phyloP scores from a whole-genome alignment of 108 stramenopile genomes.

The Conticribra guillardii region DNA sequence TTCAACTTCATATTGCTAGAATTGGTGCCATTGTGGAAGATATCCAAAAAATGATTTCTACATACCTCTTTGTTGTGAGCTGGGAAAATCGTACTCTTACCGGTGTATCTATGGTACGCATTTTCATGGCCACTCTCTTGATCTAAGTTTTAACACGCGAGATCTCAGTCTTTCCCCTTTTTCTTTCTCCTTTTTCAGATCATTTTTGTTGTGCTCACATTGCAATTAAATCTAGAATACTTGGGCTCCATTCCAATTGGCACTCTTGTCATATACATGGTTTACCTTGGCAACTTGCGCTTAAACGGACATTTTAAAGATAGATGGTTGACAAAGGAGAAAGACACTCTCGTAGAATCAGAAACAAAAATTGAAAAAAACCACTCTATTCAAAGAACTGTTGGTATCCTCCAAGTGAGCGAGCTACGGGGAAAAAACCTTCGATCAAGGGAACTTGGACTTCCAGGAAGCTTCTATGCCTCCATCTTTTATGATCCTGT shows the following conservation, averaged over 20 bases:
- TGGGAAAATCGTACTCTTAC: slow-evolving; percentile 79
- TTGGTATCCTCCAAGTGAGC: slow-evolving; percentile 56
- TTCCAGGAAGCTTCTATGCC: slow-evolving; percentile 75
- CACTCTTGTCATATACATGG: slow-evolving; percentile 55
- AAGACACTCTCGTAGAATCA: slow-evolving; percentile 57
- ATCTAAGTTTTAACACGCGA: not conserved
- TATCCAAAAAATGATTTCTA: slow-evolving; percentile 50
- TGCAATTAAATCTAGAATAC: slow-evolving; percentile 53
- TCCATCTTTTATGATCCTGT: slow-evolving; percentile 64
- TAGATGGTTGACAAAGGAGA: slow-evolving; percentile 62
- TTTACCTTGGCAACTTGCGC: slow-evolving; percentile 50
- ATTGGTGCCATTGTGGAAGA: slow-evolving; percentile 65
- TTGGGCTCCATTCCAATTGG: slow-evolving; percentile 55
- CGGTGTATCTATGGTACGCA: slow-evolving; percentile 46
- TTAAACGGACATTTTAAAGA: slow-evolving; percentile 48
- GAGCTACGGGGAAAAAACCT: slow-evolving; percentile 67
- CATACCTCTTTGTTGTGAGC: slow-evolving; percentile 64
- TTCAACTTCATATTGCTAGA: slow-evolving; percentile 76
- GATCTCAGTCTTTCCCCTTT: not conserved
- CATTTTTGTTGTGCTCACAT: slow-evolving; percentile 37
- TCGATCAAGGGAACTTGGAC: slow-evolving; percentile 67
- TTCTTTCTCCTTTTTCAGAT: slow-evolving; percentile 15
- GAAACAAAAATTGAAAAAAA: slow-evolving; percentile 52
- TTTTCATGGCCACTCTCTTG: slow-evolving; percentile 25
- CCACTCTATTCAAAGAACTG: slow-evolving; percentile 63